These are phyloP conservation scores for Fulvia fulva DNA, from an alignment of 2,329 filamentous ascomycete genomes.

Conservation along the genomic window DNA sequence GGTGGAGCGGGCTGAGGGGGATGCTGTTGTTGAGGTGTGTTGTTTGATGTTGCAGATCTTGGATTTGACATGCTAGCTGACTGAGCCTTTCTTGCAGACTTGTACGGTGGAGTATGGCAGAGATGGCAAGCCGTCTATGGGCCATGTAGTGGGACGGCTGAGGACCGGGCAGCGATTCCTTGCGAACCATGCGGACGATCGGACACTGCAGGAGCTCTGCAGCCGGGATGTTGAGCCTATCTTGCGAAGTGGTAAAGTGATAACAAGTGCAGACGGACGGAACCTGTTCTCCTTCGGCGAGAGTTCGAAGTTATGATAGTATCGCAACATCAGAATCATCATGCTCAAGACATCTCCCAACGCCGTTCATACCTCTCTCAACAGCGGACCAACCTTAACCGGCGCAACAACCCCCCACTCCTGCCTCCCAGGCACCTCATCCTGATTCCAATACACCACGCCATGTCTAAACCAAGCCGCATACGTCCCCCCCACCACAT, in stretches of 20 bases:
- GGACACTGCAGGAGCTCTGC: slow-evolving; percentile 45
- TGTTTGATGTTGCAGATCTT: neutral
- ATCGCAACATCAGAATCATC: neutral
- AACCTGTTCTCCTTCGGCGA: slow-evolving; percentile 37
- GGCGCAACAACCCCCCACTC: slow-evolving; percentile 37
- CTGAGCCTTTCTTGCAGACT: slow-evolving; percentile 40
- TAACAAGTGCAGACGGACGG: slow-evolving; percentile 29
- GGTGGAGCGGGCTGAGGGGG: slow-evolving; percentile 46
- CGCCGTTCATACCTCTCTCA: slow-evolving; percentile 6
- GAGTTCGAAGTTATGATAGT: slow-evolving; percentile 13
- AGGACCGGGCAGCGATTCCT: slow-evolving; percentile 50
- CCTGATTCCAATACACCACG: slow-evolving; percentile 46
- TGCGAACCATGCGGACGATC: slow-evolving; percentile 53
- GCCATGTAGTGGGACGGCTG: slow-evolving; percentile 52
- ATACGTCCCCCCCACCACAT: slow-evolving; percentile 51
- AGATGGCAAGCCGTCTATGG: slow-evolving; percentile 46
- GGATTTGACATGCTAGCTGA: neutral
- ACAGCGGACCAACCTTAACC: slow-evolving; percentile 39
- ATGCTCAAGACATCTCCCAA: too few species aligned
- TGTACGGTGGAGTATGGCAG: slow-evolving; percentile 58
- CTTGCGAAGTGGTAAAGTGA: slow-evolving; percentile 47
- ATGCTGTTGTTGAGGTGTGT: slow-evolving; percentile 52
- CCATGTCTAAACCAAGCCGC: slow-evolving; percentile 53
- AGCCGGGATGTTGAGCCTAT: slow-evolving; percentile 46
- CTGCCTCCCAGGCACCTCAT: slow-evolving; percentile 37